These are phyloP conservation scores for Teunomyces funiuensis DNA, from an alignment of 805 yeast species.

Conservation along the genomic window DNA sequence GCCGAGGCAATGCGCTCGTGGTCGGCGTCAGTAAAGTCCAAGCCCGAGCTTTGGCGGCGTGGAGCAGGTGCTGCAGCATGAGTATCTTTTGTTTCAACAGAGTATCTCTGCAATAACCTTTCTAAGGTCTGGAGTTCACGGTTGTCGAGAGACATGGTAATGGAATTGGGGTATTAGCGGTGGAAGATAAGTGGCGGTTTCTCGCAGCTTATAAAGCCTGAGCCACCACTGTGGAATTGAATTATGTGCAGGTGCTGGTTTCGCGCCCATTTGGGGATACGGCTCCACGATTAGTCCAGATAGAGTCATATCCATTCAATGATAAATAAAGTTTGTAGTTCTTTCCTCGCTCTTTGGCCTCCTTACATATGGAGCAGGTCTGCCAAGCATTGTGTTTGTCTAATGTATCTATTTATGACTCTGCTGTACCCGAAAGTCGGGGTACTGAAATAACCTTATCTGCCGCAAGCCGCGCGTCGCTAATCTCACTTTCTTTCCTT, in stretches of 20 bases:
- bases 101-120: conserved; percentile 4
- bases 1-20: conserved; percentile 32
- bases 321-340: too few species aligned
- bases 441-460: too few species aligned
- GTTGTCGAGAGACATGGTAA: neutral
- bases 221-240: conserved; percentile 1
- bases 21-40: conserved; percentile 1
- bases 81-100: neutral
- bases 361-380: too few species aligned
- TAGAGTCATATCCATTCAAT: too few species aligned
- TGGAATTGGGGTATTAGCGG: neutral
- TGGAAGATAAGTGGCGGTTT: neutral
- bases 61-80: neutral
- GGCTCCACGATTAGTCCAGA: too few species aligned
- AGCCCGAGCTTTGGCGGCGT: neutral
- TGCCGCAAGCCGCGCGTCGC: too few species aligned
- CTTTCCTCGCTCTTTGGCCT: too few species aligned
- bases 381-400: too few species aligned
- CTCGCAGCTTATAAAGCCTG: neutral
- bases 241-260: neutral
- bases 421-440: too few species aligned
- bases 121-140: conserved; percentile 3
- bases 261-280: neutral
- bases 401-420: neutral
- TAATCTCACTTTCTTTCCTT: conserved; percentile 26